Base-by-base conservation (phyloP, 768 basidiomycete genomes). In the Mycena rebaudengoi region DNA sequence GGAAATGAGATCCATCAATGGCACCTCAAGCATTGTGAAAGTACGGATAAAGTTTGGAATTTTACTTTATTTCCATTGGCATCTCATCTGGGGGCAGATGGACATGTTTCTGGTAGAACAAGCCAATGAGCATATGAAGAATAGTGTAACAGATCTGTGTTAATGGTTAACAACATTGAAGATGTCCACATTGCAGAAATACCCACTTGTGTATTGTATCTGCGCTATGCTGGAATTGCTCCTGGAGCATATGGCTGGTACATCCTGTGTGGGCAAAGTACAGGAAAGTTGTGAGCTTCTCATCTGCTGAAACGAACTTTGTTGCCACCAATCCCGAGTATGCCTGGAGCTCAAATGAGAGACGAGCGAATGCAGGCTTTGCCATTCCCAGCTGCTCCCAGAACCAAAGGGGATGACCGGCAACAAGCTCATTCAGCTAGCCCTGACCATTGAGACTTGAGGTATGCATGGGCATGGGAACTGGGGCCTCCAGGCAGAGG, bases 131-230 rank as follows among this genome's bases (percentile, higher is more conserved):
- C 14, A 50, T 13, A 50, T 8, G 20, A 50, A 33, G 32, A n/a
- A n/a, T n/a, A n/a, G n/a, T n/a, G n/a, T n/a, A n/a, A n/a, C n/a
- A n/a, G n/a, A n/a, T n/a, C n/a, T n/a, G n/a, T n/a, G n/a, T n/a
- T n/a, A n/a, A n/a, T n/a, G n/a, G n/a, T n/a, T n/a, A n/a, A n/a
- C n/a, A n/a, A n/a, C n/a, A n/a, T n/a, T n/a, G n/a, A n/a, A n/a
- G n/a, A n/a, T n/a, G n/a, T n/a, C n/a, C n/a, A n/a, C n/a, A n/a
- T n/a, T n/a, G n/a, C n/a, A n/a, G n/a, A n/a, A n/a, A n/a, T n/a
- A n/a, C n/a, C n/a, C n/a, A 77, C 77, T 63, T 63, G 16, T 66
- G 69, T 12, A 79, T 75, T 0, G 76, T 79, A 26, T 75, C 74
- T 11, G 69, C 71, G 55, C 74, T 75, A 6, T 71, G 30, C 50